phyloP scores from a whole-genome alignment of 2,329 filamentous ascomycete species.

The Fusarium newnesense region DNA sequence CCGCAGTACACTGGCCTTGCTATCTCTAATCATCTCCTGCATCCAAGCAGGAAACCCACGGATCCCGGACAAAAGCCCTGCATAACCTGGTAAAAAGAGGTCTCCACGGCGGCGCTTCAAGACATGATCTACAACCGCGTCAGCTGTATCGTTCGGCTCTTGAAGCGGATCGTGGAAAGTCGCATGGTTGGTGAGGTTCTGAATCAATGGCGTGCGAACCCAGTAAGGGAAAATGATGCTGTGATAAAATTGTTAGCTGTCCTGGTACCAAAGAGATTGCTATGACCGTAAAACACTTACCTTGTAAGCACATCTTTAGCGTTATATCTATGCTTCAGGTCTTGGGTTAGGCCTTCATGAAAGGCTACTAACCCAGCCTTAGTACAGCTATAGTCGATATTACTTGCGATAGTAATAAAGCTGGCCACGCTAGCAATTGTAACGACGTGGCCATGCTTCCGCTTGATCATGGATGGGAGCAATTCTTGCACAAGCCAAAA shows the following conservation, averaged over 20 bases:
- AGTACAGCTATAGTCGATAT: neutral
- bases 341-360: neutral
- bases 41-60: neutral
- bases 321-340: neutral
- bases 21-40: neutral
- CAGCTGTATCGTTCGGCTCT: neutral
- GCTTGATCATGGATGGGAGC: neutral
- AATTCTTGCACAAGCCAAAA: neutral
- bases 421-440: neutral
- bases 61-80: neutral
- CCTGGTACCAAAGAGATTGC: fast-evolving
- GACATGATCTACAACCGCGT: neutral
- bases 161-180: neutral
- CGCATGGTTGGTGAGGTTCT: neutral
- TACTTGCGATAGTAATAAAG: neutral
- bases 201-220: neutral
- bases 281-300: too few species aligned
- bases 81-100: neutral
- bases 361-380: neutral
- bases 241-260: neutral
- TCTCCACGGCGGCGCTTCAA: neutral
- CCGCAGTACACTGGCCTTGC: neutral
- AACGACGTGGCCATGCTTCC: neutral
- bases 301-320: neutral
- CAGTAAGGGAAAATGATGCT: neutral